Base-by-base conservation (phyloP, 345 rosid genomes). In the Passiflora organensis region DNA sequence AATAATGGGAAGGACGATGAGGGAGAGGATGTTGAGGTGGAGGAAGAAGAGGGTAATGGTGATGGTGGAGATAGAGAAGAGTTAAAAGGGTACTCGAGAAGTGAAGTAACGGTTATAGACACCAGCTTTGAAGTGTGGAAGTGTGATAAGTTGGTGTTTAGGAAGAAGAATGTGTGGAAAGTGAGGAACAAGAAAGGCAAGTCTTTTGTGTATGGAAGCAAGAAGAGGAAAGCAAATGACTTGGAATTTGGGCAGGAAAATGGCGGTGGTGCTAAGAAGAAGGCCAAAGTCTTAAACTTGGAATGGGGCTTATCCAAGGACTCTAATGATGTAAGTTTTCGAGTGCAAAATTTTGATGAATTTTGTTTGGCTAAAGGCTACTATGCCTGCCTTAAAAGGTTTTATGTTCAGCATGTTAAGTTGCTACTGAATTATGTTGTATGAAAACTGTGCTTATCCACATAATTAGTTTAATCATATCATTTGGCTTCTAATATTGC, bases 51-150 rank as follows among this genome's bases (percentile, higher is more conserved):
- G 38, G 64, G 60, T 44, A 18, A 28, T 6, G 34, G 32, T 9
- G 48, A 18, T 19, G 15, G 45, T 18, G 49, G 60, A 20, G 85
- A 84, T 59, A 70, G 59, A 66, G 95, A 77, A 70, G 93, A 75
- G 71, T 53, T 91, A 32, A 66, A 77, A 4, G 95, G 95, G 12
- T 93, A 76, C 58, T 86, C 99, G 55, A 86, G 84, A 71, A 86
- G 96, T 54, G 99, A 93, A 63, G 96, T 88, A 73, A 86, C 95
- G 3, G 90, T 93, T 41, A 93, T 93, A 13, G 99, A 93, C 62
- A 88, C 95, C 11, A 86, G 95, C 80, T 78, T 73, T 23, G 62
- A 65, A 25, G 76, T 60, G 58, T 93, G 99, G 99, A 93, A 93
- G 78, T 69, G 72, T 46, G 99, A 93, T 56, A 93, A 93, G 73